Base-by-base conservation (phyloP, 306 rosid species). In the Astragalus membranaceus region DNA sequence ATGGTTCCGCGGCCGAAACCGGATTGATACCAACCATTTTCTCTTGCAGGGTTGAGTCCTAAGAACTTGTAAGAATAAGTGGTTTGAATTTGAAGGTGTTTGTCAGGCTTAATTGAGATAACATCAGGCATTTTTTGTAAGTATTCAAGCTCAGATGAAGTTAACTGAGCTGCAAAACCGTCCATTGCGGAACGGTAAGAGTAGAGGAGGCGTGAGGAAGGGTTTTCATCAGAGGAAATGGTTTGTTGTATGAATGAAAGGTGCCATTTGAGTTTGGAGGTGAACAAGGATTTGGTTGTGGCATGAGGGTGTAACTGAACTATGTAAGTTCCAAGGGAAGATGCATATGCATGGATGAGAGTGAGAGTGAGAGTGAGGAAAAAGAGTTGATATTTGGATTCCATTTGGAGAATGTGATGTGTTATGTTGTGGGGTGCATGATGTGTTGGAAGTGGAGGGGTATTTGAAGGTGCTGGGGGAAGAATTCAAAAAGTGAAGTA, bases 41-140 rank as follows among this genome's bases (percentile, higher is more conserved):
- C 82, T 68, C 73, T 83, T 0, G 80, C 32, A 1, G 84, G 78
- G 79, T 73, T 67, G 0, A 90, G 88, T 57, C 98, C 98, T 69
- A 93, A 72, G 82, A 93, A 93, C 67, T 88, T 90, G 85, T 84
- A 81, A 56, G 98, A 93, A 15, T 93, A 93, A 23, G 98, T 93
- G 20, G 98, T 90, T 0, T 93, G 96, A 72, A 87, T 58, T 15
- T 85, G 82, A 20, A 83, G 71, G 56, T 35, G 29, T 7, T 65
- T 60, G 75, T 93, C 98, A 10, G 88, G 91, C 73, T 81, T 83
- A 50, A 88, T 48, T 35, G 96, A 85, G 62, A 93, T 64, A 39
- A 93, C 96, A 73, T 87, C 96, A 15, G 93, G 96, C 54, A 82
- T 55, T 3, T 42, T 82, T 41, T 80, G 77, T 81, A 90, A 39